Percentiles rank a stretch among this genome's conserved stretches.
Evolutionary conservation across 2,329 filamentous ascomycete genomes (phyloP).

Genomic region (Claviceps pazoutovae): DNA sequence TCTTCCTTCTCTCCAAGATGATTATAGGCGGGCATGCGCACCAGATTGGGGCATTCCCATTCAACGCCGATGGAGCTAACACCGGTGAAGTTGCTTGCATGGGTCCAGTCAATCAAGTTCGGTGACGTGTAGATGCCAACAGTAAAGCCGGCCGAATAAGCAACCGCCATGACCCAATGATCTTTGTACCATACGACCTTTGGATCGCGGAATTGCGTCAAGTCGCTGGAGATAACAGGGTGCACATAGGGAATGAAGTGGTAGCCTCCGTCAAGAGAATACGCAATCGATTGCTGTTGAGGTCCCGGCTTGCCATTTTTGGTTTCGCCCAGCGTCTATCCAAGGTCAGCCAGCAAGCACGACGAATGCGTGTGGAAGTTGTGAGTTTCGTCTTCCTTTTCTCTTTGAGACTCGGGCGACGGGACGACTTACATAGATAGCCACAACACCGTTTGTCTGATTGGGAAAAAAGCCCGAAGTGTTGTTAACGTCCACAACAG

Average conservation of each 20-base stretch:
- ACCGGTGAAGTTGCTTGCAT: constrained; percentile 37
- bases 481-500: constrained; percentile 47
- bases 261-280: too few relatives aligned
- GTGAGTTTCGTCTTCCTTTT: too few relatives aligned
- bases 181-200: constrained; percentile 43
- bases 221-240: constrained; percentile 42
- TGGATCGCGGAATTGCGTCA: constrained; percentile 48
- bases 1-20: constrained; percentile 11
- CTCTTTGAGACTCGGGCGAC: too few relatives aligned
- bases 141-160: constrained; percentile 36
- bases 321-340: constrained; percentile 12
- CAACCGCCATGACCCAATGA: constrained; percentile 26
- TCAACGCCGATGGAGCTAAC: constrained; percentile 38
- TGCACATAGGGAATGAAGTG: constrained; percentile 28
- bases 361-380: constrained; percentile 1
- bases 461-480: constrained; percentile 29
- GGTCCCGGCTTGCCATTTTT: constrained; percentile 2
- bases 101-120: constrained; percentile 18
- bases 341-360: neutral
- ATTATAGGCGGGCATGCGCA: too few relatives aligned
- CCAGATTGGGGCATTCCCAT: constrained; percentile 50
- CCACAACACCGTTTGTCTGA: too few relatives aligned
- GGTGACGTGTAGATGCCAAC: constrained; percentile 46
- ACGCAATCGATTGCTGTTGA: constrained; percentile 44
- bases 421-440: constrained; percentile 17